phyloP scores from a whole-genome alignment of 2,329 filamentous ascomycete species.

The Hansfordia pulvinata region DNA sequence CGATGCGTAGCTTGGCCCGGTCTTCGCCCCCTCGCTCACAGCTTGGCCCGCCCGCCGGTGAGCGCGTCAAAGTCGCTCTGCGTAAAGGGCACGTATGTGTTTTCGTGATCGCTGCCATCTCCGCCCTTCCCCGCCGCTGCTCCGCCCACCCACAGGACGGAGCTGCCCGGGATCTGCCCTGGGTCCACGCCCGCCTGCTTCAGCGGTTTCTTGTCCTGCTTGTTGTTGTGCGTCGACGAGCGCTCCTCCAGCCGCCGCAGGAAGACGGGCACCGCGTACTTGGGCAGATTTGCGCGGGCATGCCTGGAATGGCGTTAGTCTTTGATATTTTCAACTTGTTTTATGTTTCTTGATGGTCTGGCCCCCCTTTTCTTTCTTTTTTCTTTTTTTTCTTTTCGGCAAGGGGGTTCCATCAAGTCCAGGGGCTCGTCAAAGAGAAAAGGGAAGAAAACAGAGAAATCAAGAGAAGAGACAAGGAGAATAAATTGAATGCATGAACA shows the following conservation, averaged over 20 bases:
- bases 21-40: constrained; percentile 23
- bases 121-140: constrained; percentile 36
- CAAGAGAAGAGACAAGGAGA: background rate
- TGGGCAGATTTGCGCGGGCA: constrained; percentile 45
- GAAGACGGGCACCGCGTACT: constrained; percentile 66
- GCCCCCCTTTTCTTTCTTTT: too few species aligned
- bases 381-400: too few species aligned
- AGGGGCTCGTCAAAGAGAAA: too few species aligned
- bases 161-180: constrained; percentile 26
- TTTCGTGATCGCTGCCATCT: too few species aligned
- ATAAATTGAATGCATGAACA: background rate
- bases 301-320: constrained; percentile 26
- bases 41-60: constrained; percentile 24
- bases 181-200: constrained; percentile 54
- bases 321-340: too few species aligned
- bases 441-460: background rate
- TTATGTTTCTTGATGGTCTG: too few species aligned
- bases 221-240: constrained; percentile 60
- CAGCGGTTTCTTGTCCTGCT: constrained; percentile 64
- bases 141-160: constrained; percentile 43
- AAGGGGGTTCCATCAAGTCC: too few species aligned
- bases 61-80: constrained; percentile 43
- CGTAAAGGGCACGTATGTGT: constrained; percentile 45
- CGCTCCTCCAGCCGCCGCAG: constrained; percentile 44
- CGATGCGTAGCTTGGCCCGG: too few species aligned